Conservation (phyloP, 2,329 filamentous ascomycete species). For the Emergomyces africanus region DNA sequence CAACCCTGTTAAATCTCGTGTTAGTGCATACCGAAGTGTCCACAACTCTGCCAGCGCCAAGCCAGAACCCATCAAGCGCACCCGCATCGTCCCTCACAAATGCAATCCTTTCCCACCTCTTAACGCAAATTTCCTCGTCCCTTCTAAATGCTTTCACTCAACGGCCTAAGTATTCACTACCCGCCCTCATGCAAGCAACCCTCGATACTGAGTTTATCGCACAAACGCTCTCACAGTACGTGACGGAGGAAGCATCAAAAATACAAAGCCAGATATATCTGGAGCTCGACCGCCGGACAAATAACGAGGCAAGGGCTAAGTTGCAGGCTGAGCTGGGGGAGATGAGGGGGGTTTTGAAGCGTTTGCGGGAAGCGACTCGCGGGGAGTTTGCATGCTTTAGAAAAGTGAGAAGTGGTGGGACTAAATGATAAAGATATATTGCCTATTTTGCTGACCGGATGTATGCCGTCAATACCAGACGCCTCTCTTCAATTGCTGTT, state of each 20-base stretch:
- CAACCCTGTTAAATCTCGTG: conserved; percentile 70
- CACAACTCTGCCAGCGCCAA: conserved; percentile 66
- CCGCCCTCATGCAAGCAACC: conserved; percentile 88
- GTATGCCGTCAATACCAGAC: neutral
- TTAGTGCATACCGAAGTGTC: conserved; percentile 84
- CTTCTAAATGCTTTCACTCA: conserved; percentile 69
- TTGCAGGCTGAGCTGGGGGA: conserved; percentile 81
- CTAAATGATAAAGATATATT: neutral
- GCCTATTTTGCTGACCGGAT: neutral
- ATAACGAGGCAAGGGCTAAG: conserved; percentile 66
- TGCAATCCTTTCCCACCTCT: conserved; percentile 72
- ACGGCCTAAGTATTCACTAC: conserved; percentile 57
- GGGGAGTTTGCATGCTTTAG: conserved; percentile 81
- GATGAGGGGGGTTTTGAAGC: conserved; percentile 79
- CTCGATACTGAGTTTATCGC: conserved; percentile 95
- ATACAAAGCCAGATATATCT: conserved; percentile 85
- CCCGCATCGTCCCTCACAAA: conserved; percentile 52
- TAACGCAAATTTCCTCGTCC: conserved; percentile 66
- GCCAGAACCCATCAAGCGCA: conserved; percentile 59
- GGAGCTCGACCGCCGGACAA: conserved; percentile 76
- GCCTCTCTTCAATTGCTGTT: neutral
- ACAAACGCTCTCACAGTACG: conserved; percentile 83
- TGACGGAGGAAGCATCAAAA: conserved; percentile 66
- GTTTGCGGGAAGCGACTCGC: conserved; percentile 64
- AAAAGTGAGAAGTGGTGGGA: conserved; percentile 38